Evolutionary conservation across 2,329 filamentous ascomycete species (phyloP), one percentile per base, ranked within the genome.

Genomic region (Sarocladium kiliense): DNA sequence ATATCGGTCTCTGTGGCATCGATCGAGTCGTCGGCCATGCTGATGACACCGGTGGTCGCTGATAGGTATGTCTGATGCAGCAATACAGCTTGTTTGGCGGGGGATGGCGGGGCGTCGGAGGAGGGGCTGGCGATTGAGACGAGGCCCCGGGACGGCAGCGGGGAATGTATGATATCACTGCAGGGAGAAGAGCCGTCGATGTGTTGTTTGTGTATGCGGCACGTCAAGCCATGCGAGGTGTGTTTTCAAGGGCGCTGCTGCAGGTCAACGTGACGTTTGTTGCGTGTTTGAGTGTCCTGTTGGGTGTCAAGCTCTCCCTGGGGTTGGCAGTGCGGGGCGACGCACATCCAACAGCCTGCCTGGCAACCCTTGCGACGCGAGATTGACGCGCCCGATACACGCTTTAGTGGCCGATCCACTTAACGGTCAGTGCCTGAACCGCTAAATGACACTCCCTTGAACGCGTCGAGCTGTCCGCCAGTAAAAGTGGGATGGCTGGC

Each of bases 1-100:
- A 77, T 70, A 57, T 77, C 76, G n/a, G 72, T 68, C 58, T 79
- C 74, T 25, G 76, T 79, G 59, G 74, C 69, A 57, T 77, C 71
- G 12, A 51, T 36, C n/a, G 47, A 51, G 54, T 73, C 64, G 65
- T 76, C 75, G 34, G 73, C 68, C 76, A 80, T 79, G 57, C 56
- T 62, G 61, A 50, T 54, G 27, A 41, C 32, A 23, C n/a, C 47
- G 54, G 18, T 26, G 39, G 30, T 12, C 25, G 25, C 55, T 57
- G 39, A 44, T 18, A 34, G 32, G 30, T 27, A 36, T 32, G 41
- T 19, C 11, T 41, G 19, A 41, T 54, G n/a, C 16, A 42, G 19
- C 16, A n/a, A 16, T 9, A 55, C 45, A 60, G 50, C 59, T 60
- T 58, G 56, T 56, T 23, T 44, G 32, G 47, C 18, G 26, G 23